Evolutionary conservation across 805 yeast species (phyloP), one percentile per base, ranked within the genome.

Genomic region (Metahyphopichia silvanorum): DNA sequence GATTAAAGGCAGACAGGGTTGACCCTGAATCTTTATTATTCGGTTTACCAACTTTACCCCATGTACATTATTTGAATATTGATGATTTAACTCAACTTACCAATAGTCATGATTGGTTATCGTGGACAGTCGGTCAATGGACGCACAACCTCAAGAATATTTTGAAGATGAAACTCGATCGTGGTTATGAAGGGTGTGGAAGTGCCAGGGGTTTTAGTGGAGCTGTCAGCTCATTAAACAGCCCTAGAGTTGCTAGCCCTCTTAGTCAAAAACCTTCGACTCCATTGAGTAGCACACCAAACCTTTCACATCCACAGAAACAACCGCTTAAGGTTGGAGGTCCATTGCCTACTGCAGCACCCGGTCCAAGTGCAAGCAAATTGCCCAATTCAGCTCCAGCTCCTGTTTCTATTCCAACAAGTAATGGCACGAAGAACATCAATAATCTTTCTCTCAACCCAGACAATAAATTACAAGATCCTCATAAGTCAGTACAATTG

Each of bases 101-200:
- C 8, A 38, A 35, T 5, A 32, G 40, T 18, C 34, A 47, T 3
- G 57, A 43, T 33, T 63, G 49, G 33, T 47, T 65, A 32, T 35
- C 40, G 21, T 66, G 72, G 72, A 68, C 62, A 39, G 55, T 53
- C 14, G 49, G 54, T 14, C 42, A 47, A 16, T 66, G 72, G 72
- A 51, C 44, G 20, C 40, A 35, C 3, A 55, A 55, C 25, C 47
- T 66, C 20, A 59, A 57, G 33, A 20, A 32, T 3, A 39, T 66
- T 16, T 45, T 66, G 44, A 54, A 51, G 35, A 47, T 53, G 21
- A 66, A 66, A 38, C 46, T 66, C 35, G 63, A 57, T 20, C 49
- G 52, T 35, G 73, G 91, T 6, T 84, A 82, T 51, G 75, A 75
- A 15, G 93, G 94, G 5, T 81, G 87, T 57, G 91, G 91, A n/a